These are phyloP conservation scores for Talinum fruticosum DNA, from an alignment of 148 eudicot species.

Conservation along the genomic window DNA sequence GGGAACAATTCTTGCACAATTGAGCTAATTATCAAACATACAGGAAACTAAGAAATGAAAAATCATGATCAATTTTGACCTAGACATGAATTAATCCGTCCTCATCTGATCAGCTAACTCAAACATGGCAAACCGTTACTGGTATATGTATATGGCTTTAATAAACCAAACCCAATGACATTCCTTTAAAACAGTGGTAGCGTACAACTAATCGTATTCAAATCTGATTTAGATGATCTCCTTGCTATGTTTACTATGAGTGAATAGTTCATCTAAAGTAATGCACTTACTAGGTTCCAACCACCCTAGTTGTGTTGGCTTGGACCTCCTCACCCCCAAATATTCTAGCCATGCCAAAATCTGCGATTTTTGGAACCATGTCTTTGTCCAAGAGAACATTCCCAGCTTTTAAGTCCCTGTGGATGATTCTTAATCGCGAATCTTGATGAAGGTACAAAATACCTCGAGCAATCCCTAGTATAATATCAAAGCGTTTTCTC, in stretches of 20 bases:
- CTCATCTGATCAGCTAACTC: background rate
- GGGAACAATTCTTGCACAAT: no score
- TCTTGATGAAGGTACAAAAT: slow-evolving; percentile 64
- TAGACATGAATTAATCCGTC: background rate
- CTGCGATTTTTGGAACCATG: slow-evolving; percentile 56
- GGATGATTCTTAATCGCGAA: slow-evolving; percentile 56
- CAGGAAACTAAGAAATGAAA: no score
- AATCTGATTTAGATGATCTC: background rate
- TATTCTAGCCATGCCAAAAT: slow-evolving; percentile 59
- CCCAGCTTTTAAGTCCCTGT: slow-evolving; percentile 58
- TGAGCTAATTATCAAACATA: no score
- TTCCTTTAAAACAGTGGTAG: background rate
- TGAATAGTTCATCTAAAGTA: background rate
- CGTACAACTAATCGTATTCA: background rate
- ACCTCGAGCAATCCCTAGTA: slow-evolving; percentile 56
- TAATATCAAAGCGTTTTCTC: slow-evolving; percentile 42
- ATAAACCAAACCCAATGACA: no score
- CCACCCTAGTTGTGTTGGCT: slow-evolving; percentile 50
- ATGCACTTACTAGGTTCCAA: slow-evolving; percentile 59
- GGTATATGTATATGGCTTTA: no score
- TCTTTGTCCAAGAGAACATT: slow-evolving; percentile 49
- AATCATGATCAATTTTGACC: no score
- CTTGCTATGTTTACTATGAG: background rate
- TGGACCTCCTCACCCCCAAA: slow-evolving; percentile 44
- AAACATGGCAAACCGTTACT: no score